Conservation (phyloP, 2,329 filamentous ascomycete genomes). For the Cytospora leucostoma region DNA sequence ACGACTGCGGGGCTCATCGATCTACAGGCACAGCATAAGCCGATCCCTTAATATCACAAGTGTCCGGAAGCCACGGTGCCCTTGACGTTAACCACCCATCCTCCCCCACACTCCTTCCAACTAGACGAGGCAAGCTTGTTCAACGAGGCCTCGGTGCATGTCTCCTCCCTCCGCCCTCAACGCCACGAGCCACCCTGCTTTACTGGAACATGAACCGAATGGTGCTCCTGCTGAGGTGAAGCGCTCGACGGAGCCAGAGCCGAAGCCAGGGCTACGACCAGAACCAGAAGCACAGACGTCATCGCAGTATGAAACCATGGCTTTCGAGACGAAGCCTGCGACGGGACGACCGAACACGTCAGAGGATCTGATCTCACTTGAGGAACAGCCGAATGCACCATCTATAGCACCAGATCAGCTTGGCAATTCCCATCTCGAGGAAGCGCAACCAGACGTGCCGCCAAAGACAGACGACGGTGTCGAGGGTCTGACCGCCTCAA, state of each 20-base stretch:
- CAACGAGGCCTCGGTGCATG: constrained; percentile 24
- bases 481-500: constrained; percentile 45
- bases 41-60: background rate
- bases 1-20: background rate
- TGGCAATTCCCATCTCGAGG: constrained; percentile 2
- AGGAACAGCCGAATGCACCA: background rate
- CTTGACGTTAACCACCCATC: background rate
- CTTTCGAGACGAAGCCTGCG: constrained; percentile 8
- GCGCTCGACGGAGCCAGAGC: constrained; percentile 26
- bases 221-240: constrained; percentile 22
- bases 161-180: constrained; percentile 25
- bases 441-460: constrained; percentile 8
- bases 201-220: constrained; percentile 23
- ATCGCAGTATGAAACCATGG: constrained; percentile 17
- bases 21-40: background rate
- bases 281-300: constrained; percentile 20
- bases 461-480: constrained; percentile 22
- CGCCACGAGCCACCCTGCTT: constrained; percentile 13
- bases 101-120: background rate
- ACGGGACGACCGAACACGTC: constrained; percentile 11
- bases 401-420: constrained; percentile 2
- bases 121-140: background rate
- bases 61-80: background rate
- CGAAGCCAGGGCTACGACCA: background rate
- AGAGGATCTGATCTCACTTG: constrained; percentile 23